Percentiles rank a stretch among this genome's conserved stretches.
These are phyloP conservation scores for Debaryomyces sp. DNA, from an alignment of 1,139 yeast species.

Conservation along the genomic window DNA sequence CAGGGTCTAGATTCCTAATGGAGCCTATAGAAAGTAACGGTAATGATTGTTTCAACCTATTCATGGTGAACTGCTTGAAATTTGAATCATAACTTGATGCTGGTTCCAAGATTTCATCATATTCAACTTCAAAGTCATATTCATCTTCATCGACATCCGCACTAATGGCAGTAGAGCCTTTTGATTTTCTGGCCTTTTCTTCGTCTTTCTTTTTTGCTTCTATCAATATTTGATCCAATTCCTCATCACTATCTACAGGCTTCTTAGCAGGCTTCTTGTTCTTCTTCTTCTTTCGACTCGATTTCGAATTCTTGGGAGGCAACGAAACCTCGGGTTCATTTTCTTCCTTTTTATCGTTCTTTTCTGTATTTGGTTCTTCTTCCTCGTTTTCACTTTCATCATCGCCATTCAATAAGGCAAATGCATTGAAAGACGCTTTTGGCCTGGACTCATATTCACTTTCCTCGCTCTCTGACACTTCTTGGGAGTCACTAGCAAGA, in stretches of 20 bases:
- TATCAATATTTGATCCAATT: slow-evolving; percentile 42
- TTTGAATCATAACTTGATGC: slow-evolving; percentile 41
- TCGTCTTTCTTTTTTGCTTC: slow-evolving; percentile 38
- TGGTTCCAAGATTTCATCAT: slow-evolving; percentile 36
- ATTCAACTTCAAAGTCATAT: slow-evolving; percentile 35
- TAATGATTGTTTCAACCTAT: slow-evolving; percentile 39
- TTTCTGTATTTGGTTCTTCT: slow-evolving; percentile 19
- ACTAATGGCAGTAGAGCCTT: slow-evolving; percentile 13
- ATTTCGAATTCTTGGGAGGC: neutral
- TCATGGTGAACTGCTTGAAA: slow-evolving; percentile 48
- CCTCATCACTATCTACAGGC: slow-evolving; percentile 38
- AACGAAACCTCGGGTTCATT: slow-evolving; percentile 15
- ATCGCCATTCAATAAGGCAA: slow-evolving; percentile 52
- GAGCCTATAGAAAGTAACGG: slow-evolving; percentile 47
- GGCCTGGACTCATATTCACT: slow-evolving; percentile 17
- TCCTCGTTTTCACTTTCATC: slow-evolving; percentile 29
- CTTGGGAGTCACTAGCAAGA: slow-evolving; percentile 1
- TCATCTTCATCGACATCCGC: slow-evolving; percentile 25
- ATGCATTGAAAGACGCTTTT: slow-evolving; percentile 47
- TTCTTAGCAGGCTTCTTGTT: slow-evolving; percentile 14
- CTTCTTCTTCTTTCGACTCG: slow-evolving; percentile 2
- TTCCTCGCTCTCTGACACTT: slow-evolving; percentile 6
- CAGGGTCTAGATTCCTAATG: slow-evolving; percentile 70
- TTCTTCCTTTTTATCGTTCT: slow-evolving; percentile 8
- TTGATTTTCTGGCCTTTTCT: slow-evolving; percentile 15